These are phyloP conservation scores for Rosa persica DNA, from an alignment of 306 rosid species.

Conservation along the genomic window DNA sequence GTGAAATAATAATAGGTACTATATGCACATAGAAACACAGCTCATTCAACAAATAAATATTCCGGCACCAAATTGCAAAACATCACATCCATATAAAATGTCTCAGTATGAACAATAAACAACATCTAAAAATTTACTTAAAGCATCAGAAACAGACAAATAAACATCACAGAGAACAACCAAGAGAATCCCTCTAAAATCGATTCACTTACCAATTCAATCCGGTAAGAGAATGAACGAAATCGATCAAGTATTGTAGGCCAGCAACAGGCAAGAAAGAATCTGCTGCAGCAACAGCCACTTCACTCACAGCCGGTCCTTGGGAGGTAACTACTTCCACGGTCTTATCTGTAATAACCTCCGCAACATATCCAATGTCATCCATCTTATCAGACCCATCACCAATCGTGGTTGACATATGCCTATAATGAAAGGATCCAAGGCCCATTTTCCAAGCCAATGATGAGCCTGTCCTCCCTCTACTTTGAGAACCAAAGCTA, in stretches of 20 bases:
- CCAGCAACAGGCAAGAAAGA: slow-evolving; percentile 61
- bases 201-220: slow-evolving; percentile 55
- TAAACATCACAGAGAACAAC: neutral
- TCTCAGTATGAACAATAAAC: neutral
- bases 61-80: neutral
- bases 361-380: slow-evolving; percentile 55
- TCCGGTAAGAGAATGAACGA: slow-evolving; percentile 68
- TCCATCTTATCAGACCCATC: slow-evolving; percentile 55
- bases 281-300: slow-evolving; percentile 89
- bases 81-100: neutral
- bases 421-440: slow-evolving; percentile 57
- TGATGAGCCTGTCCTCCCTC: slow-evolving; percentile 34
- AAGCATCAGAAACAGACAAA: neutral
- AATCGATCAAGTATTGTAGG: slow-evolving; percentile 73
- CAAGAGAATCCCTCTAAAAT: slow-evolving; percentile 26
- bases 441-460: slow-evolving; percentile 13
- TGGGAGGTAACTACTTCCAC: slow-evolving; percentile 56
- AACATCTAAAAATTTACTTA: neutral
- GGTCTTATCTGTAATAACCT: slow-evolving; percentile 52
- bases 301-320: slow-evolving; percentile 57
- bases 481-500: slow-evolving; percentile 38
- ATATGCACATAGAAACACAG: neutral
- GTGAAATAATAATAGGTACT: neutral
- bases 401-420: slow-evolving; percentile 61
- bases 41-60: neutral